A percentile compares a stretch with the other conserved stretches of the same genome.
phyloP scores from a whole-genome alignment of 768 basidiomycete genomes.

The Suillus decipiens region DNA sequence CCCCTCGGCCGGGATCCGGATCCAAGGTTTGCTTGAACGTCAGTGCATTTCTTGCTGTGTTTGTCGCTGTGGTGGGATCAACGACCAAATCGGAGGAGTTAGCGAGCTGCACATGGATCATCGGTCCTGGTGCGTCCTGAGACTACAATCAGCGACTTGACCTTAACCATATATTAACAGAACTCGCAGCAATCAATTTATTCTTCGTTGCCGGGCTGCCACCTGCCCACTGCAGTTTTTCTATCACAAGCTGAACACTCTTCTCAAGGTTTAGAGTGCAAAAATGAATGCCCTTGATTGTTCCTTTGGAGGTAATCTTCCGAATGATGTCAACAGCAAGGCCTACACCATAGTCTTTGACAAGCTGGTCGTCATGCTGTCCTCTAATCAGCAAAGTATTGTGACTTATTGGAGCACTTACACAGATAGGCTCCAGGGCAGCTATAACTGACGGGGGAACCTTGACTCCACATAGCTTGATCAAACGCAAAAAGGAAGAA shows the following conservation, averaged over 20 bases:
- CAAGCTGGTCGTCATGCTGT: constrained; percentile 89
- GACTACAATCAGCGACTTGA: constrained; percentile 8
- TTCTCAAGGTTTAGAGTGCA: constrained; percentile 98
- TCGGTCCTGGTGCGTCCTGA: constrained; percentile 44
- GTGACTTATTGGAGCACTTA: constrained; percentile 35
- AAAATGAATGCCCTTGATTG: constrained; percentile 81
- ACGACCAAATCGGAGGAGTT: constrained; percentile 48
- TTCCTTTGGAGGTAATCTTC: constrained; percentile 54
- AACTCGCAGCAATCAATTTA: constrained; percentile 64
- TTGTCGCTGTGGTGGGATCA: constrained; percentile 65
- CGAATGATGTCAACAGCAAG: constrained; percentile 82
- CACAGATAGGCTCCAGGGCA: constrained; percentile 75
- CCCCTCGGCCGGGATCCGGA: constrained; percentile 65
- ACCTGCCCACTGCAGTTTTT: constrained; percentile 73
- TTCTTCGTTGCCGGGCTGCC: constrained; percentile 48
- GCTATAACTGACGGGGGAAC: constrained; percentile 69
- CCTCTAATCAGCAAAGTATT: neutral
- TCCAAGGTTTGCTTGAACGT: constrained; percentile 49
- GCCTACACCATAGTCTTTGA: constrained; percentile 92
- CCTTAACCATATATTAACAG: constrained; percentile 9
- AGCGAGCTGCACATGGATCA: constrained; percentile 29
- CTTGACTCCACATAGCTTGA: constrained; percentile 81
- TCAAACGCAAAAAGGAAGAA: constrained; percentile 87
- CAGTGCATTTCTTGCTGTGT: constrained; percentile 59
- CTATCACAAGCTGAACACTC: constrained; percentile 85